Conservation (phyloP, 2,329 filamentous ascomycete genomes). For the Diaporthe sp. region DNA sequence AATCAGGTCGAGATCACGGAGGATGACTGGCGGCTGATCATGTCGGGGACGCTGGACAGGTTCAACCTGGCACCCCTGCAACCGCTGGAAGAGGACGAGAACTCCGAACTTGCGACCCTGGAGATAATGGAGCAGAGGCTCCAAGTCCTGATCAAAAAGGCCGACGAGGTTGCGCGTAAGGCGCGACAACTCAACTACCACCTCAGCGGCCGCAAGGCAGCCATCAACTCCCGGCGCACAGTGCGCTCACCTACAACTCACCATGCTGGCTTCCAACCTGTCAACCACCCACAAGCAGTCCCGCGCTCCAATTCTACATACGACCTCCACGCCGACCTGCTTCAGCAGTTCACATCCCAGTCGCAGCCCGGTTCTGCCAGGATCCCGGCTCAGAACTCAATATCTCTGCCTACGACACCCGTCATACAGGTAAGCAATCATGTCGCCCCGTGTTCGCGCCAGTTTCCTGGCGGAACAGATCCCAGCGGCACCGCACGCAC, state of each 20-base stretch:
- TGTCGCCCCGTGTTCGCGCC: background rate
- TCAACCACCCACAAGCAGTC: conserved; percentile 49
- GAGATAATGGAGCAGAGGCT: conserved; percentile 87
- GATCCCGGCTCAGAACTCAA: conserved; percentile 46
- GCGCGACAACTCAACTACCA: conserved; percentile 85
- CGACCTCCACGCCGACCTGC: conserved; percentile 67
- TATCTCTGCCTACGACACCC: conserved; percentile 50
- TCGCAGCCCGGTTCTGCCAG: conserved; percentile 44
- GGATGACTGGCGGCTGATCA: conserved; percentile 88
- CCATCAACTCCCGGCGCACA: conserved; percentile 76
- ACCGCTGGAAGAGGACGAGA: conserved; percentile 87
- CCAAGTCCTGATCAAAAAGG: conserved; percentile 81
- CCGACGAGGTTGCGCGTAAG: conserved; percentile 76
- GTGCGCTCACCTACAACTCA: conserved; percentile 49
- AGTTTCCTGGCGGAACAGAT: background rate
- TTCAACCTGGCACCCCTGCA: conserved; percentile 79
- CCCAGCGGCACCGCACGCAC: conserved; percentile 1
- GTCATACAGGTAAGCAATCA: conserved; percentile 41
- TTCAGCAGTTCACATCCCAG: conserved; percentile 64
- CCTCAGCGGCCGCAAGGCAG: conserved; percentile 79
- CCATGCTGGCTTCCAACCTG: conserved; percentile 53
- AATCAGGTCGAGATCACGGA: conserved; percentile 87
- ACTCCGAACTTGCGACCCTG: conserved; percentile 85
- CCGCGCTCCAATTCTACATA: conserved; percentile 53
- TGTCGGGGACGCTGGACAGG: conserved; percentile 85